A percentile compares a stretch with the other conserved stretches of the same genome.
These are phyloP conservation scores for Aethionema arabicum DNA, from an alignment of 345 rosid genomes.

Conservation along the genomic window DNA sequence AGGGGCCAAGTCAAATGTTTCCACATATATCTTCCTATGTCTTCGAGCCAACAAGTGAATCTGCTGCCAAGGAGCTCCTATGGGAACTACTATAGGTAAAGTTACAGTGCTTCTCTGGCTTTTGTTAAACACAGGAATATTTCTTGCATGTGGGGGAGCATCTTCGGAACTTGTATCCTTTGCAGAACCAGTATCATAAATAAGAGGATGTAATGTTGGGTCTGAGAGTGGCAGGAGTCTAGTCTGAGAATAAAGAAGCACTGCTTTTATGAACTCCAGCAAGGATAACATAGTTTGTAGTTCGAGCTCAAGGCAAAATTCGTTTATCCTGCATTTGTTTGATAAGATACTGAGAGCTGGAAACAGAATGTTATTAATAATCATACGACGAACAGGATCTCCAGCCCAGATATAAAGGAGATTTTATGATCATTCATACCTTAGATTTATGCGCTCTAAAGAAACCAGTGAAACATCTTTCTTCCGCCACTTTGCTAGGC, in stretches of 20 bases:
- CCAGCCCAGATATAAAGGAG: background rate
- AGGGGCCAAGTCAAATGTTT: slow-evolving; percentile 74
- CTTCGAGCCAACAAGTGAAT: slow-evolving; percentile 80
- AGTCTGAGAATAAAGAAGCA: slow-evolving; percentile 61
- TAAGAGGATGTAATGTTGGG: slow-evolving; percentile 41
- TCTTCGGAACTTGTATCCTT: slow-evolving; percentile 41
- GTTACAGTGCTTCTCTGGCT: slow-evolving; percentile 41
- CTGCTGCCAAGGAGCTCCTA: slow-evolving; percentile 97
- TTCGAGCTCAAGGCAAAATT: slow-evolving; percentile 85
- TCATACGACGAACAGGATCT: slow-evolving; percentile 16
- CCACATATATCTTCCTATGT: slow-evolving; percentile 79
- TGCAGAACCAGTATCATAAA: slow-evolving; percentile 40
- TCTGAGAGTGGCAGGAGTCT: slow-evolving; percentile 57
- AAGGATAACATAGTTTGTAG: slow-evolving; percentile 69
- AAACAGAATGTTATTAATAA: slow-evolving; percentile 7
- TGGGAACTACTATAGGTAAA: slow-evolving; percentile 72
- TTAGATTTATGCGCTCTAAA: slow-evolving; percentile 71
- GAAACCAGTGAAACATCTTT: slow-evolving; percentile 75
- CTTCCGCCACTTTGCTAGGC: slow-evolving; percentile 78
- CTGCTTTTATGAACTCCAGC: slow-evolving; percentile 62
- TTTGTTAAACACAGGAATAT: slow-evolving; percentile 39
- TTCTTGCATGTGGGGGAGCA: slow-evolving; percentile 38
- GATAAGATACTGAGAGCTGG: slow-evolving; percentile 29
- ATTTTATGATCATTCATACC: slow-evolving; percentile 45
- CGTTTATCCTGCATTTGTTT: slow-evolving; percentile 64